phyloP scores from a whole-genome alignment of 441 rosid genomes.

The Aquilaria agallochum region DNA sequence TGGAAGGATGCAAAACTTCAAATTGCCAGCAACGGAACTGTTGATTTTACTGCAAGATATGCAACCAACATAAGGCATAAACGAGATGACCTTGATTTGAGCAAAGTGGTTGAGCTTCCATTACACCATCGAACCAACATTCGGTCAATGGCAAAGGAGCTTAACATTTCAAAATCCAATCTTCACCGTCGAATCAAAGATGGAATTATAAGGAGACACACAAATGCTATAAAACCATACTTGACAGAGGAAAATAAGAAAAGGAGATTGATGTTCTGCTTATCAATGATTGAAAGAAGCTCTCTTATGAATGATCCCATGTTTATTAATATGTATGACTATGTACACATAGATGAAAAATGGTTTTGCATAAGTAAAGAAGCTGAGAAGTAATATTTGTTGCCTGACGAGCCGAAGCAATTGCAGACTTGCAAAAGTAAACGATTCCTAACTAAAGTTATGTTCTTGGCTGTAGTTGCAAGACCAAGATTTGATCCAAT shows the following conservation, averaged over 20 bases:
- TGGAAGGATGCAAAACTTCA: no score
- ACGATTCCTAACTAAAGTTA: background rate
- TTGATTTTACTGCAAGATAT: no score
- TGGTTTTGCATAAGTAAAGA: constrained; percentile 1
- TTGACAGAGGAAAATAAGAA: constrained; percentile 5
- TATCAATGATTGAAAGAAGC: constrained; percentile 2
- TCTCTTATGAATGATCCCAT: background rate
- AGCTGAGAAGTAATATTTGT: constrained; percentile 1
- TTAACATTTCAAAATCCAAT: background rate
- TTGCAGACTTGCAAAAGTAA: constrained; percentile 6
- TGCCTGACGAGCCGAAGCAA: background rate
- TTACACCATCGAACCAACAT: background rate
- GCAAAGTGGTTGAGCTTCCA: background rate
- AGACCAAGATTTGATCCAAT: background rate
- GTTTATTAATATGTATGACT: constrained; percentile 1
- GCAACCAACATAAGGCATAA: no score
- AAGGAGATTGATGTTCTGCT: background rate
- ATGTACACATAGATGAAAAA: constrained; percentile 7
- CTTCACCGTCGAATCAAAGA: background rate
- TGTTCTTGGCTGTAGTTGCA: background rate
- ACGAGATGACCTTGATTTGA: background rate
- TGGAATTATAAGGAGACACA: background rate
- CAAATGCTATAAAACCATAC: constrained; percentile 6
- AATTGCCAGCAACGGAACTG: no score
- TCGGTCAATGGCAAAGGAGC: background rate